Conservation (phyloP, 1,284 basidiomycete species). For the Ganoderma boninense region DNA sequence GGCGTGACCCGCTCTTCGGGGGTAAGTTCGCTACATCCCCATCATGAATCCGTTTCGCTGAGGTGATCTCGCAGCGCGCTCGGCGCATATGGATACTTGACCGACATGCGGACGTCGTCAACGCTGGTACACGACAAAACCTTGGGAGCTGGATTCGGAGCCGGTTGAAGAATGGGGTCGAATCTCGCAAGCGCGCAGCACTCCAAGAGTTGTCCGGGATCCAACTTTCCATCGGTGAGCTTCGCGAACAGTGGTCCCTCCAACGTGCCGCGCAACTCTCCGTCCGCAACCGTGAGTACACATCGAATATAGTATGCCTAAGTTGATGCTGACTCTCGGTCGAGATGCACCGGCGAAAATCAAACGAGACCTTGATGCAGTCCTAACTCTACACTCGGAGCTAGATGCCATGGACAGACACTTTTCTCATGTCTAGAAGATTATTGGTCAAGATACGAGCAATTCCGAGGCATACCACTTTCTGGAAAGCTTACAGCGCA, state of each 20-base stretch:
- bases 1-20: constrained; percentile 41
- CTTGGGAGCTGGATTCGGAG: constrained; percentile 15
- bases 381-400: constrained; percentile 46
- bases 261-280: constrained; percentile 44
- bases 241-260: constrained; percentile 42
- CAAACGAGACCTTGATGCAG: constrained; percentile 47
- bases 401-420: constrained; percentile 40
- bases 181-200: not conserved
- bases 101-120: constrained; percentile 15
- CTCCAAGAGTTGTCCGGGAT: constrained; percentile 14
- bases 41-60: too few relatives aligned
- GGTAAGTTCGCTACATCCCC: too few relatives aligned
- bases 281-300: constrained; percentile 40
- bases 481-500: constrained; percentile 14
- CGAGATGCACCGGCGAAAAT: constrained; percentile 45
- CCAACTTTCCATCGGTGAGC: constrained; percentile 20
- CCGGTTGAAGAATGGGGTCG: constrained; percentile 10
- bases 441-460: constrained; percentile 31
- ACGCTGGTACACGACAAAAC: constrained; percentile 13
- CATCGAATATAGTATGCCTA: not conserved
- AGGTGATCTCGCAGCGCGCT: not conserved
- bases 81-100: constrained; percentile 23
- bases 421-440: constrained; percentile 29
- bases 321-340: not conserved
- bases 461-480: constrained; percentile 2